These are phyloP conservation scores for Apiotrichum porosum DNA, from an alignment of 1,284 basidiomycete genomes.

Conservation along the genomic window DNA sequence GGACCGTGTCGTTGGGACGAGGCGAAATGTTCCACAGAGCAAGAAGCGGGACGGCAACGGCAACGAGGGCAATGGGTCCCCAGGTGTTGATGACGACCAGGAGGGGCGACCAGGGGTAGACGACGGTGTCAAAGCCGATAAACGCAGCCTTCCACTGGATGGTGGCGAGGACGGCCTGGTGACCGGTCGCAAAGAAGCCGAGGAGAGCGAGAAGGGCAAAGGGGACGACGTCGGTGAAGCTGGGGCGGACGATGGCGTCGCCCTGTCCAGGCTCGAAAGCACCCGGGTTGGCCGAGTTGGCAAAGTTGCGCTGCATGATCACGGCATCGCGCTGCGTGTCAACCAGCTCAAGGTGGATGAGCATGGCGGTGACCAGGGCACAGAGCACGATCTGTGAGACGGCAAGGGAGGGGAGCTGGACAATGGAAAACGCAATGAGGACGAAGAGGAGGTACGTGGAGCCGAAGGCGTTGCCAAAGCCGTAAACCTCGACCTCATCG, in stretches of 20 bases:
- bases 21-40: slow-evolving; percentile 85
- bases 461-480: slow-evolving; percentile 86
- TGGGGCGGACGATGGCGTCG: slow-evolving; percentile 48
- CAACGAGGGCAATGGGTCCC: slow-evolving; percentile 64
- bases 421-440: slow-evolving; percentile 59
- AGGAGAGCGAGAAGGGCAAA: slow-evolving; percentile 70
- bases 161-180: slow-evolving; percentile 81
- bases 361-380: slow-evolving; percentile 59
- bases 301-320: slow-evolving; percentile 49
- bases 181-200: slow-evolving; percentile 82
- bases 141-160: slow-evolving; percentile 97
- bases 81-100: slow-evolving; percentile 79
- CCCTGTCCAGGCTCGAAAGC: slow-evolving; percentile 51
- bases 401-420: slow-evolving; percentile 67
- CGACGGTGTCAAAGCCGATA: slow-evolving; percentile 62
- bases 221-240: slow-evolving; percentile 65
- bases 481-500: slow-evolving; percentile 65
- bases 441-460: slow-evolving; percentile 80
- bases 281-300: slow-evolving; percentile 18
- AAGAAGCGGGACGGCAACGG: slow-evolving; percentile 65
- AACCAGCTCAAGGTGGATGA: slow-evolving; percentile 69
- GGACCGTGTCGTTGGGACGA: slow-evolving; percentile 36
- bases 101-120: slow-evolving; percentile 69
- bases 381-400: slow-evolving; percentile 74
- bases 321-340: slow-evolving; percentile 72